Evolutionary conservation across 1,284 basidiomycete species (phyloP).

Genomic region (Neotropicomus parvogracilis): DNA sequence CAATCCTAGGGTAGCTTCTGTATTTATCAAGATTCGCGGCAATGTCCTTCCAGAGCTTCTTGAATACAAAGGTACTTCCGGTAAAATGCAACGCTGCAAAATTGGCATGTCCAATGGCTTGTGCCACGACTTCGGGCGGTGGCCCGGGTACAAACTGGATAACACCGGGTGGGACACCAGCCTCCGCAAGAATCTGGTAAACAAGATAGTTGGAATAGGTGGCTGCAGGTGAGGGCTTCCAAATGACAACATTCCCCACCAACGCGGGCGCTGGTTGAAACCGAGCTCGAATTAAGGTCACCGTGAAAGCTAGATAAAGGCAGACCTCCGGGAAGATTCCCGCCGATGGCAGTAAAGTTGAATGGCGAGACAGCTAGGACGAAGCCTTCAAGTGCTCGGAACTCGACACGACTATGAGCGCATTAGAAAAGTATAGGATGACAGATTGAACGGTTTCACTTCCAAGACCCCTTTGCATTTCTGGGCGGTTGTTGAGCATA

Average conservation of each 20-base stretch:
- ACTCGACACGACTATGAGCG: slow-evolving; percentile 79
- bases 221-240: slow-evolving; percentile 97
- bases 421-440: slow-evolving; percentile 4
- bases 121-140: slow-evolving; percentile 76
- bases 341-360: slow-evolving; percentile 98
- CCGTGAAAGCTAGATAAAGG: slow-evolving; percentile 9
- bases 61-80: slow-evolving; percentile 93
- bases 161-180: slow-evolving; percentile 90
- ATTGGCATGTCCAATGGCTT: slow-evolving; percentile 73
- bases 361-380: slow-evolving; percentile 97
- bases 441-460: slow-evolving; percentile 52
- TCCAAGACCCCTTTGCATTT: slow-evolving; percentile 90
- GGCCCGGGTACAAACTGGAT: slow-evolving; percentile 96
- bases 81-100: slow-evolving; percentile 97
- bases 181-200: slow-evolving; percentile 90
- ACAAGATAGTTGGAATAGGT: slow-evolving; percentile 94
- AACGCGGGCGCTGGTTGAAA: slow-evolving; percentile 71
- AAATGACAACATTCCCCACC: slow-evolving; percentile 92
- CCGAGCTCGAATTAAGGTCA: slow-evolving; percentile 3
- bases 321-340: slow-evolving; percentile 79
- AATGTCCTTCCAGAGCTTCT: slow-evolving; percentile 95
- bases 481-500: slow-evolving; percentile 87
- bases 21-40: slow-evolving; percentile 84
- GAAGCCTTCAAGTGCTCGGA: slow-evolving; percentile 95
- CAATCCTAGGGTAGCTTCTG: slow-evolving; percentile 88